Conservation (phyloP, 2,329 filamentous ascomycete genomes). For the Ophiostoma populinum region DNA sequence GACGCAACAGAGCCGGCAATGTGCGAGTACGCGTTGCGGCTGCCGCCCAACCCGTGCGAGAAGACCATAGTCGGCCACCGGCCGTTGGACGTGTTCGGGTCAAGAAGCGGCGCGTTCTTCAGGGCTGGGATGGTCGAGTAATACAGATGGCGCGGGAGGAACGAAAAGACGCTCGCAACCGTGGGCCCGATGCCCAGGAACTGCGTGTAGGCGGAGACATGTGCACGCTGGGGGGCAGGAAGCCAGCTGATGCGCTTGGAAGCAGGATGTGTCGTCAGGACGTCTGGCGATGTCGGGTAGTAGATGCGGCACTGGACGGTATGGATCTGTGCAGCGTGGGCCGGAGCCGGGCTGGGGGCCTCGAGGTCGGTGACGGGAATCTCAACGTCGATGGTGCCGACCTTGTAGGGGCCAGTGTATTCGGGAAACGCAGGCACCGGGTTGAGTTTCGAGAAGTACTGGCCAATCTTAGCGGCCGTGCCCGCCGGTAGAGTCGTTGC, state of each 20-base stretch:
- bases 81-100: slow-evolving; percentile 26
- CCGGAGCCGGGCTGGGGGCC: slow-evolving; percentile 34
- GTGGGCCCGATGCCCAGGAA: slow-evolving; percentile 52
- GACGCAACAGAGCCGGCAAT: slow-evolving; percentile 62
- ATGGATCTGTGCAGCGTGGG: slow-evolving; percentile 38
- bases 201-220: slow-evolving; percentile 57
- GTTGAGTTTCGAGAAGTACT: slow-evolving; percentile 38
- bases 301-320: slow-evolving; percentile 71
- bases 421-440: slow-evolving; percentile 56
- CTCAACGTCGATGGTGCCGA: slow-evolving; percentile 68
- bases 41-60: slow-evolving; percentile 70
- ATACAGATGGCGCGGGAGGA: slow-evolving; percentile 53
- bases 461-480: slow-evolving; percentile 21
- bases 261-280: slow-evolving; percentile 13
- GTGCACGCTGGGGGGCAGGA: slow-evolving; percentile 56
- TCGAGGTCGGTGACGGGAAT: slow-evolving; percentile 47
- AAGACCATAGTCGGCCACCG: slow-evolving; percentile 74
- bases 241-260: slow-evolving; percentile 57
- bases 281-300: slow-evolving; percentile 48
- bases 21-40: slow-evolving; percentile 72
- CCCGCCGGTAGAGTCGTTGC: no score
- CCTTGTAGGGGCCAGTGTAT: slow-evolving; percentile 61
- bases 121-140: slow-evolving; percentile 56
- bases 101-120: slow-evolving; percentile 50
- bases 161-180: slow-evolving; percentile 42